A percentile compares a stretch with the other conserved stretches of the same genome.
Conservation (phyloP, 495 filamentous ascomycete species). For the Endocarpon pusillum region DNA sequence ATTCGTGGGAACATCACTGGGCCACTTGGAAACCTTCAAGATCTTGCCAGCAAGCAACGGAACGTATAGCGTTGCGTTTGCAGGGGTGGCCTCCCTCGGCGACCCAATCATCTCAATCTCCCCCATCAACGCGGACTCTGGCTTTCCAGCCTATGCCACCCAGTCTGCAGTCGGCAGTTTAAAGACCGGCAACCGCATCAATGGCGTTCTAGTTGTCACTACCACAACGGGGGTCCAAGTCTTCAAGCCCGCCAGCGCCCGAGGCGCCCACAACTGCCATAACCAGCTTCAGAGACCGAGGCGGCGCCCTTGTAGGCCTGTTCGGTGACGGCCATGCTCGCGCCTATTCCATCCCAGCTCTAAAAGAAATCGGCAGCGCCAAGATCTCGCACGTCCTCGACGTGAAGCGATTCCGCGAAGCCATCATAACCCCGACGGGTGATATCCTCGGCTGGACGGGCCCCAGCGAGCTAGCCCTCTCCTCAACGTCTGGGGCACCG, state of each 20-base stretch:
- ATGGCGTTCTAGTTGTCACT: constrained; percentile 54
- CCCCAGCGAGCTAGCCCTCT: constrained; percentile 62
- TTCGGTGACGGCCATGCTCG: constrained; percentile 65
- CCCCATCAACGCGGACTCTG: constrained; percentile 63
- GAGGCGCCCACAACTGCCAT: constrained; percentile 78
- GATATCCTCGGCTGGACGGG: constrained; percentile 80
- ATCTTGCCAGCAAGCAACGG: constrained; percentile 55
- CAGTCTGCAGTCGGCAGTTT: constrained; percentile 53
- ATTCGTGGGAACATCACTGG: constrained; percentile 76
- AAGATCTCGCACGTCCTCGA: constrained; percentile 49
- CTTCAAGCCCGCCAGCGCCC: constrained; percentile 67
- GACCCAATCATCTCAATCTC: constrained; percentile 58
- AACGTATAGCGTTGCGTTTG: constrained; percentile 55
- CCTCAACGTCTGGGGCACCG: constrained; percentile 63
- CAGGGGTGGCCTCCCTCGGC: constrained; percentile 45
- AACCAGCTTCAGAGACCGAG: constrained; percentile 50
- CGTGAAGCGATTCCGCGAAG: constrained; percentile 45
- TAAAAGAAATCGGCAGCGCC: constrained; percentile 67
- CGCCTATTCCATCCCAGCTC: constrained; percentile 65
- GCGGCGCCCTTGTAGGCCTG: constrained; percentile 62
- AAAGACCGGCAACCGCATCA: constrained; percentile 47
- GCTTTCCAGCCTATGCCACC: constrained; percentile 56
- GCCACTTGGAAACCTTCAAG: constrained; percentile 76
- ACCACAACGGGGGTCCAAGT: constrained; percentile 61
- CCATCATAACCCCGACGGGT: constrained; percentile 55